Evolutionary conservation across 163 green algal genomes (phyloP).

Genomic region (Chlorella variabilis): DNA sequence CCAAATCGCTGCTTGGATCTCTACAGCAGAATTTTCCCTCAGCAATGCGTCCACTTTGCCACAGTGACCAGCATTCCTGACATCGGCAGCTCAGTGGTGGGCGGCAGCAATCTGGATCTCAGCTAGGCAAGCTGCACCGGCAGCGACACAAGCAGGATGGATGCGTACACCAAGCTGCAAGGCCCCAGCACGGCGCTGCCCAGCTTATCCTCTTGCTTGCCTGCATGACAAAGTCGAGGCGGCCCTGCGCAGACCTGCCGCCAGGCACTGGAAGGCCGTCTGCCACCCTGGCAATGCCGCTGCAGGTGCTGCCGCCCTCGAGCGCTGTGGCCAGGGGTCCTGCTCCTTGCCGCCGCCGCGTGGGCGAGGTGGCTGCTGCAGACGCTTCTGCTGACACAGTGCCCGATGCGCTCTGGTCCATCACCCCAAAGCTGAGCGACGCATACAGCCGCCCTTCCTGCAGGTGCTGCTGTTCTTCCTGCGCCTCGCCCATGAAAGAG

Average conservation of each 20-base stretch:
- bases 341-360: background rate
- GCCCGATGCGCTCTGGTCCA: background rate
- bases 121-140: background rate
- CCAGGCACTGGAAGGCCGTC: slow-evolving; percentile 12
- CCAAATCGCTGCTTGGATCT: too few relatives aligned
- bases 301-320: background rate
- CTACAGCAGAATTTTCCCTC: too few relatives aligned
- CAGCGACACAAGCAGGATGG: background rate
- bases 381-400: background rate
- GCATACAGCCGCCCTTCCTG: background rate
- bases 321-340: background rate
- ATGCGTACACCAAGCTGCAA: background rate
- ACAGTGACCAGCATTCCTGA: too few relatives aligned
- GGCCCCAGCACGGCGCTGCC: background rate
- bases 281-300: slow-evolving; percentile 12
- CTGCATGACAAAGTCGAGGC: slow-evolving; percentile 73
- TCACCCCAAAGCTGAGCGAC: background rate
- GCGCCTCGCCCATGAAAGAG: background rate
- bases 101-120: too few relatives aligned
- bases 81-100: too few relatives aligned
- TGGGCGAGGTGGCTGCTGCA: background rate
- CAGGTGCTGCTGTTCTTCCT: background rate
- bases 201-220: too few relatives aligned
- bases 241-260: slow-evolving; percentile 44
- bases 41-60: too few relatives aligned